Base-by-base conservation (phyloP, 129 eudicot species). In the Flaveria sonorensis region DNA sequence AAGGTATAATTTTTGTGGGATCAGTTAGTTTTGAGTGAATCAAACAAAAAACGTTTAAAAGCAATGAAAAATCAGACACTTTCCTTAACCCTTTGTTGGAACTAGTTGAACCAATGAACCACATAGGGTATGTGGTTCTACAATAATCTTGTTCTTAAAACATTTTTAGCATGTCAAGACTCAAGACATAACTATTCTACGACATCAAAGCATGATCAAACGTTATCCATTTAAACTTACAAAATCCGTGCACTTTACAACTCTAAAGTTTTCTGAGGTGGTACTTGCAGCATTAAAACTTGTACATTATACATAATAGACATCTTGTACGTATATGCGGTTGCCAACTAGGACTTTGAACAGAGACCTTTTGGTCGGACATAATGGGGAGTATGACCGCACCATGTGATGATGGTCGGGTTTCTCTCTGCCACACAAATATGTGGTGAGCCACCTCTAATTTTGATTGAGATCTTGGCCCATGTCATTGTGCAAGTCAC, bases 371-470 rank as follows among this genome's bases (percentile, higher is more conserved):
- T 80, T 73, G 83, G 80, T 72, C 45, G 39, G 61, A 74, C 71
- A 45, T 80, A 51, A 55, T 73, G 79, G 59, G 74, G 53, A 72
- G 40, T 36, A 24, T 7, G 61, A 45, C 59, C 51, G 70, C 50
- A 45, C 63, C 81, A 71, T 64, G 75, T 75, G 84, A 75, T 66
- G 63, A 61, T 57, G 80, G 76, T 83, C 79, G 75, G 79, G 72
- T 57, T 36, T 71, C 61, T 83, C 84, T 81, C 50, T 20, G 61
- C 89, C 89, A 78, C 88, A 68, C 61, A 75, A 78, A 73, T 42
- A 64, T 81, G 92, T 88, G 92, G 92, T 42, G 16, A 59, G 56
- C 68, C 36, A 68, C 24, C 21, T 52, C 83, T 43, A 84, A 52
- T 9, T 24, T 64, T 39, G 74, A 45, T 71, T 45, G 23, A 75